Evolutionary conservation across 2,329 filamentous ascomycete genomes (phyloP).

Genomic region (Rhinocladiella similis): DNA sequence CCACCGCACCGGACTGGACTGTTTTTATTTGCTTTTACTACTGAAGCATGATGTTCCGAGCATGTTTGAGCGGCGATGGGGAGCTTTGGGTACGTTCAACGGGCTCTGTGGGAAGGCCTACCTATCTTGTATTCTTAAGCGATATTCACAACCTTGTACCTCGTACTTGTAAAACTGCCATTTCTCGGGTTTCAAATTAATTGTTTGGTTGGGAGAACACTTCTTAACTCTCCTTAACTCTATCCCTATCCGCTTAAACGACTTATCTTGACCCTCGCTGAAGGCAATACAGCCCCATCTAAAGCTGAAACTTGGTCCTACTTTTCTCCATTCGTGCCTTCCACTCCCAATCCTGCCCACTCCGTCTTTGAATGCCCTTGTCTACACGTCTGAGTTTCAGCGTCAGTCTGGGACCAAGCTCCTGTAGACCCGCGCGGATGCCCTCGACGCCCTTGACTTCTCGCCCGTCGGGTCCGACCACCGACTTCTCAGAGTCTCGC

Average conservation of each 20-base stretch:
- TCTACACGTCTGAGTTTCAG: constrained; percentile 89
- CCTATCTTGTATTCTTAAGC: background rate
- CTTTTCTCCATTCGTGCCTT: constrained; percentile 93
- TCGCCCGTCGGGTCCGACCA: constrained; percentile 78
- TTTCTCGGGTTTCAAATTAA: no score
- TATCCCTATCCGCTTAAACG: no score
- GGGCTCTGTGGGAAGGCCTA: no score
- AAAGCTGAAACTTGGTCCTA: constrained; percentile 90
- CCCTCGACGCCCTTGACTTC: constrained; percentile 81
- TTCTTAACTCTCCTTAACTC: no score
- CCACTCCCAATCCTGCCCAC: constrained; percentile 93
- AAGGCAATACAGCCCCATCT: no score
- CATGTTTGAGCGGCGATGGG: background rate
- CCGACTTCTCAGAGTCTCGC: constrained; percentile 79
- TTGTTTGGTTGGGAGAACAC: no score
- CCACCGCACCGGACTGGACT: background rate
- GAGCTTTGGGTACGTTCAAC: background rate
- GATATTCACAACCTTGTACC: background rate
- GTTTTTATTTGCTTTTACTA: background rate
- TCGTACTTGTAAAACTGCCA: no score
- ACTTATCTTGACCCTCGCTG: no score
- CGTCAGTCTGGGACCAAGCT: constrained; percentile 80
- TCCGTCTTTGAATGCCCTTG: constrained; percentile 76
- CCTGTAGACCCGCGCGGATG: constrained; percentile 84
- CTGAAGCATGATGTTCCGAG: background rate